Evolutionary conservation across 2,329 filamentous ascomycete species (phyloP), one percentile per base, ranked within the genome.

Genomic region (Knoxdaviesia proteae): DNA sequence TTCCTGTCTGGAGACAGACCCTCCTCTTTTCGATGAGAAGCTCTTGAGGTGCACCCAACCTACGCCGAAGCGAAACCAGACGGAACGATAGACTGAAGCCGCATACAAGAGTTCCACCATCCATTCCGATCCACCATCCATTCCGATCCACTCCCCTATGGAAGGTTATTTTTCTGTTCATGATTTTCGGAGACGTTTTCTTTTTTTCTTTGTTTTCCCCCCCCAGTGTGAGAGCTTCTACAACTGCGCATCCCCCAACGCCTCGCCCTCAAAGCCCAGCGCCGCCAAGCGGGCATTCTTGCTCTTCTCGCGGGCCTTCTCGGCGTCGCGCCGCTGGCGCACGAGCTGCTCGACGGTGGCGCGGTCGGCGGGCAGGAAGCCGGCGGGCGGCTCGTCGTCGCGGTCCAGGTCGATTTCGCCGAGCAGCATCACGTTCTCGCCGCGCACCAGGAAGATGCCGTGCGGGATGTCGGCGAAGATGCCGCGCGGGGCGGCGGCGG

Each of bases 401-500:
- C 81, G 84, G 64, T 98, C 90, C 30, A 98, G 74, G 58, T 98
- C 90, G 53, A 98, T 93, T 61, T 96, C 92, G 35, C 90, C 90
- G 11, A 96, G 71, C 38, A 98, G 67, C 42, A 94, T 68, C n/a
- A 98, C 90, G 58, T 98, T 98, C 64, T 98, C 90, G 50, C 90
- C 90, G 46, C 90, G 72, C 39, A 98, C 84, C 34, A 96, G 72
- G 62, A 90, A 96, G 48, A 93, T 76, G 41, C 90, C 90, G 45
- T 84, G 76, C 7, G 76, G 68, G 46, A 93, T 73, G 57, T 98
- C 90, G 47, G 84, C 83, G 57, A 84, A 96, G 42, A 92, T 56
- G 54, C 51, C 62, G 47, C 50, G 57, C 44, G 49, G 59, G 7
- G 47, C 42, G 7, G 47, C 42, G 40, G 44, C 48, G 7, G 54